phyloP scores from a whole-genome alignment of 805 yeast genomes.

The Scheffersomyces spartinae region DNA sequence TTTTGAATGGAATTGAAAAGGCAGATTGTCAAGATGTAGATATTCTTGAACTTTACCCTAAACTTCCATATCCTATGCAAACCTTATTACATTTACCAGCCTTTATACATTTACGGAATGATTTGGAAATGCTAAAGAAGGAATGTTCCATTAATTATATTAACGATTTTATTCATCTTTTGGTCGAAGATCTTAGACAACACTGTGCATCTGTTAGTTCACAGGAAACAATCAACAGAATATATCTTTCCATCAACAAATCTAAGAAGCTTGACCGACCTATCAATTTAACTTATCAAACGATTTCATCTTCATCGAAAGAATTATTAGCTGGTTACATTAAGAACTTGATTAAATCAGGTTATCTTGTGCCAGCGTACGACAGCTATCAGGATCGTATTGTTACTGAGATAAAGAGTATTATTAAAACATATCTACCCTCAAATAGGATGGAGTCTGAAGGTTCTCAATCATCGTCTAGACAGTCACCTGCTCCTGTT shows the following conservation, averaged over 20 bases:
- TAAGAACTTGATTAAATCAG: conserved; percentile 48
- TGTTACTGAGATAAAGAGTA: conserved; percentile 58
- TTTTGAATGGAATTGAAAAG: too few relatives aligned
- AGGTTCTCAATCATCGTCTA: conserved; percentile 6
- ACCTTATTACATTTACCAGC: conserved; percentile 40
- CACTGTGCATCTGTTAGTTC: conserved; percentile 42
- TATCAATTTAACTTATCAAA: conserved; percentile 24
- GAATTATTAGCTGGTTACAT: conserved; percentile 34
- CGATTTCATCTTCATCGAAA: conserved; percentile 29
- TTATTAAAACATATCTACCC: conserved; percentile 60
- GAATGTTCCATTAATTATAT: conserved; percentile 63
- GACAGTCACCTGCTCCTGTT: conserved; percentile 18
- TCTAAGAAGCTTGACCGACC: conserved; percentile 10
- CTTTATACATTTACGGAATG: conserved; percentile 36
- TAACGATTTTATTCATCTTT: conserved; percentile 38
- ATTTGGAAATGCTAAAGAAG: conserved; percentile 42
- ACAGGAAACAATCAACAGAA: conserved; percentile 40
- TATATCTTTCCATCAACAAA: conserved; percentile 19
- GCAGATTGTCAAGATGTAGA: conserved; percentile 36
- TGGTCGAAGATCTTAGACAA: conserved; percentile 49
- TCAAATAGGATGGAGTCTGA: not conserved
- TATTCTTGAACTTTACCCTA: conserved; percentile 31
- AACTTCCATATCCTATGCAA: conserved; percentile 18
- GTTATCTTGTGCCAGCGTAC: conserved; percentile 51
- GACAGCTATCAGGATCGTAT: conserved; percentile 55